Conservation (phyloP, 2,329 filamentous ascomycete genomes). For the Xylariaceae sp. region DNA sequence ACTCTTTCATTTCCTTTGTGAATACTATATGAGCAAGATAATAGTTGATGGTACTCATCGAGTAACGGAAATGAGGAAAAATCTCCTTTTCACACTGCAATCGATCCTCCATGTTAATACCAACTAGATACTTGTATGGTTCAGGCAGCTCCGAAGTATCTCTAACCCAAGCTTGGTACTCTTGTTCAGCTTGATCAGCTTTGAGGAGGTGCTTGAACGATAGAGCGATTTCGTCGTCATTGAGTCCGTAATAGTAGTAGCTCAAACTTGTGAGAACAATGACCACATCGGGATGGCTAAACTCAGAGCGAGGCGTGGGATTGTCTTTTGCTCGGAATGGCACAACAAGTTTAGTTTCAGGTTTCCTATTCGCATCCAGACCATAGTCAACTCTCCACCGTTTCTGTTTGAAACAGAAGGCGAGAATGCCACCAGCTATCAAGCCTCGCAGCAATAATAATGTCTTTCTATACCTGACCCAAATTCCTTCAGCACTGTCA, state of each 20-base stretch:
- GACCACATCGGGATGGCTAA: conserved; percentile 65
- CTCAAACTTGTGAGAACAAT: conserved; percentile 61
- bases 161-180: conserved; percentile 58
- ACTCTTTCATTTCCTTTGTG: conserved; percentile 66
- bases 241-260: conserved; percentile 63
- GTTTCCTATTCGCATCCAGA: conserved; percentile 49
- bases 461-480: conserved; percentile 40
- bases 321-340: conserved; percentile 66
- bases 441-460: conserved; percentile 61
- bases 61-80: conserved; percentile 58
- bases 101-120: conserved; percentile 65
- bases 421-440: conserved; percentile 59
- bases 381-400: conserved; percentile 72
- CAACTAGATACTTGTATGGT: conserved; percentile 49
- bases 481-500: conserved; percentile 41
- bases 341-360: conserved; percentile 56
- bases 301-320: conserved; percentile 62
- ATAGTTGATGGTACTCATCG: conserved; percentile 65
- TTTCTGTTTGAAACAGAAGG: conserved; percentile 60
- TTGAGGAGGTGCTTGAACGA: conserved; percentile 54
- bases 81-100: conserved; percentile 53
- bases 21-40: conserved; percentile 66
- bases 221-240: conserved; percentile 53
- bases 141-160: conserved; percentile 42
- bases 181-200: conserved; percentile 56